Conservation (phyloP, 371 early-diverging fungal genomes). For the Haplosporangium sp. region DNA sequence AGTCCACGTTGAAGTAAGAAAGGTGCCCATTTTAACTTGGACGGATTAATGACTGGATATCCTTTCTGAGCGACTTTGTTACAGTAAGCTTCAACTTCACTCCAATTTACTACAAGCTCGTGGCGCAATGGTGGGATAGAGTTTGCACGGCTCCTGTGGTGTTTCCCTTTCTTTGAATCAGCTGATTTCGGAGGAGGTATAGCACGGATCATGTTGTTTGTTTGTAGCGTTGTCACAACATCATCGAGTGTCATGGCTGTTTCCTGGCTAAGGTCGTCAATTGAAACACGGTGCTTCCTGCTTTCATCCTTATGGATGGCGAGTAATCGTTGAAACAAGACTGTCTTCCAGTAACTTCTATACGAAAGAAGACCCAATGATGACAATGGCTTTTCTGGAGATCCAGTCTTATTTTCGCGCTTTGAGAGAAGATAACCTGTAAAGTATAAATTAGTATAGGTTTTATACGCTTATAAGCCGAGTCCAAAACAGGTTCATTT, state of each 20-base stretch:
- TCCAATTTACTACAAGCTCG: constrained; percentile 55
- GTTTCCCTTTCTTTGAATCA: constrained; percentile 33
- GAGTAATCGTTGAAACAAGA: constrained; percentile 52
- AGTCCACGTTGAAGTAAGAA: constrained; percentile 63
- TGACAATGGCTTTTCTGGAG: constrained; percentile 99
- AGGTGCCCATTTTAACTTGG: constrained; percentile 74
- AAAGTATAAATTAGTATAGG: background rate
- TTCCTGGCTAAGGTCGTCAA: constrained; percentile 68
- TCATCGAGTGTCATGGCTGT: constrained; percentile 82
- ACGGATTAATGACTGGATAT: constrained; percentile 62
- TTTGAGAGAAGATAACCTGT: constrained; percentile 88
- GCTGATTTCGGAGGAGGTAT: constrained; percentile 33
- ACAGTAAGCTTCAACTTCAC: constrained; percentile 58
- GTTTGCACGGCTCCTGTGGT: constrained; percentile 28
- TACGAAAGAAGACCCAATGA: constrained; percentile 97
- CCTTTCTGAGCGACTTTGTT: constrained; percentile 59
- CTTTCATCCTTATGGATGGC: constrained; percentile 54
- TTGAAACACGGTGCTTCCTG: constrained; percentile 55
- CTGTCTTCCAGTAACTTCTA: constrained; percentile 85
- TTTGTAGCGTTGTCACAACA: constrained; percentile 76
- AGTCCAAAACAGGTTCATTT: background rate
- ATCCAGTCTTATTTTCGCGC: constrained; percentile 89
- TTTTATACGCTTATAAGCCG: background rate
- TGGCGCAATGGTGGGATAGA: constrained; percentile 47
- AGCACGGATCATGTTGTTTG: constrained; percentile 64